phyloP scores from a whole-genome alignment of 1,284 basidiomycete species.

The Tetrapyrgos nigripes region DNA sequence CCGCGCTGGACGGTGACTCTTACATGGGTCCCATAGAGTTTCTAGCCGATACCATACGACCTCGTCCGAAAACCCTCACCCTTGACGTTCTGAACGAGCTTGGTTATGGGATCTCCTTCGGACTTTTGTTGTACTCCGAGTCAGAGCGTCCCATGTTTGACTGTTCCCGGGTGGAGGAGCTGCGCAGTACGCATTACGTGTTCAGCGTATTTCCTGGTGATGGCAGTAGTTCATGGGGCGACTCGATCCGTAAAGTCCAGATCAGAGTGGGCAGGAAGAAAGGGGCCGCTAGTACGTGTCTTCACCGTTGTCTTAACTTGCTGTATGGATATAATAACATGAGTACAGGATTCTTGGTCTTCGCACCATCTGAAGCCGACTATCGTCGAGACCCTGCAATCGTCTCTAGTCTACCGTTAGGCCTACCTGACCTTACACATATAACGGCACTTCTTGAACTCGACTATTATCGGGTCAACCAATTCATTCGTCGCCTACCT shows the following conservation, averaged over 20 bases:
- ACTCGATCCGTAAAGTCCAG: not conserved
- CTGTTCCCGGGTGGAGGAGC: not conserved
- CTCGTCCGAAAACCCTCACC: not conserved
- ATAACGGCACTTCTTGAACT: not conserved
- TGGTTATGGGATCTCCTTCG: not conserved
- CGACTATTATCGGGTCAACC: not conserved
- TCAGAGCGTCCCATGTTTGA: not conserved
- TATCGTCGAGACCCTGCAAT: not conserved
- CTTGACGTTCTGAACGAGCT: not conserved
- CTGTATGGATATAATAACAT: too few relatives aligned
- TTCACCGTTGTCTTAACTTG: too few relatives aligned
- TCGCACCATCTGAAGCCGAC: not conserved
- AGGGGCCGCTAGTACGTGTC: too few relatives aligned
- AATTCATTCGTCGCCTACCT: not conserved
- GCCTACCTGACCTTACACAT: not conserved
- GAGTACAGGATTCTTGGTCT: too few relatives aligned
- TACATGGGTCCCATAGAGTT: too few relatives aligned
- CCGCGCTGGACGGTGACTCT: not conserved
- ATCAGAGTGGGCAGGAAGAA: not conserved
- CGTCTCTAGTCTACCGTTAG: not conserved
- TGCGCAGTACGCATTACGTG: not conserved
- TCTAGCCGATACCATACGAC: not conserved
- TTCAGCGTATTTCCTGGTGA: not conserved
- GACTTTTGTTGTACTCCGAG: not conserved
- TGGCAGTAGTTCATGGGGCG: not conserved